These are phyloP conservation scores for Ceratocystiopsis brevicomis DNA, from an alignment of 2,329 filamentous ascomycete genomes.

Conservation along the genomic window DNA sequence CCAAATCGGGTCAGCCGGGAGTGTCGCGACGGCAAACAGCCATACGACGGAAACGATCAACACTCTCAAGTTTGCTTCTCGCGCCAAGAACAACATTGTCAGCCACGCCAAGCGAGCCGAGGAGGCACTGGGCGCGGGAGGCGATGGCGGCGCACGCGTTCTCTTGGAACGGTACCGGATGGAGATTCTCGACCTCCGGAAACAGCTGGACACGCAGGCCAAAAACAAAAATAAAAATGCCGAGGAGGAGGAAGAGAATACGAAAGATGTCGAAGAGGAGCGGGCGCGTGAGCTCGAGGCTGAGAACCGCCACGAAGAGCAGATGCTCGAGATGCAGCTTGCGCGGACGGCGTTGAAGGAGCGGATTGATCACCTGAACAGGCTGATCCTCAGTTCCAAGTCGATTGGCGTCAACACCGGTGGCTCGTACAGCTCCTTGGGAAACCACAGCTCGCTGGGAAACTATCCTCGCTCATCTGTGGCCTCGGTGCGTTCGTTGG, in stretches of 20 bases:
- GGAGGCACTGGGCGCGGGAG: constrained; percentile 61
- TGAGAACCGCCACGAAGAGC: constrained; percentile 77
- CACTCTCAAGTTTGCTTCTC: constrained; percentile 87
- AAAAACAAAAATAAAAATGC: constrained; percentile 41
- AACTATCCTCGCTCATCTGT: constrained; percentile 50
- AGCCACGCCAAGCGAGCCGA: constrained; percentile 91
- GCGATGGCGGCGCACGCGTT: constrained; percentile 73
- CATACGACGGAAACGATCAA: constrained; percentile 83
- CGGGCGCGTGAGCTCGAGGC: constrained; percentile 59
- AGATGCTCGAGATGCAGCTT: constrained; percentile 96
- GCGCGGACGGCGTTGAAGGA: constrained; percentile 91
- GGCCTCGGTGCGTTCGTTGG: constrained; percentile 15
- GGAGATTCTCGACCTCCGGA: constrained; percentile 69
- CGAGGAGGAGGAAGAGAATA: constrained; percentile 36
- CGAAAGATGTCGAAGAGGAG: constrained; percentile 51
- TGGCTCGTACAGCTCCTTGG: constrained; percentile 49
- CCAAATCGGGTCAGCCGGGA: constrained; percentile 63
- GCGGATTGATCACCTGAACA: constrained; percentile 89
- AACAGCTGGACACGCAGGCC: constrained; percentile 67
- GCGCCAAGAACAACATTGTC: constrained; percentile 94
- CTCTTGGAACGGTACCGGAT: constrained; percentile 82
- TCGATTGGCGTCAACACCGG: constrained; percentile 80
- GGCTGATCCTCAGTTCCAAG: constrained; percentile 86
- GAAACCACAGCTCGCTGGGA: constrained; percentile 47
- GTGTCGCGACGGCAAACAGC: constrained; percentile 47